Percentiles rank a stretch among this genome's conserved stretches.
Conservation (phyloP, 441 rosid species). For the Adansonia gregorii region DNA sequence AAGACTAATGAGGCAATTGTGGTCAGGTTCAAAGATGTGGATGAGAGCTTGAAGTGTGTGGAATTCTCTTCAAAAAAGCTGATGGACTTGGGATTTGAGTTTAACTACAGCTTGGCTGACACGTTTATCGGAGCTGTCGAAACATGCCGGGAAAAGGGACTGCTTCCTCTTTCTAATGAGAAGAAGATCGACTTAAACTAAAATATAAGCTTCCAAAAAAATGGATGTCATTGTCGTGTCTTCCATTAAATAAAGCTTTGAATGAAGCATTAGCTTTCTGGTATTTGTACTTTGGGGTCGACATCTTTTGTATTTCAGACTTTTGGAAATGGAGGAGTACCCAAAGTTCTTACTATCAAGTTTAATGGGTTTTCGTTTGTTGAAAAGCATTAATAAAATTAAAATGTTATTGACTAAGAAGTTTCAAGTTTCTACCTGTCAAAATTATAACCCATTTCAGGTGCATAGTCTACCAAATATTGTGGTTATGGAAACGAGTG, state of each 20-base stretch:
- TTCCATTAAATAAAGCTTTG: constrained; percentile 1
- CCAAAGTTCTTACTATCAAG: background rate
- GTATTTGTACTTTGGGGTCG: background rate
- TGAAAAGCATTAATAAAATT: background rate
- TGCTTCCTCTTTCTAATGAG: constrained; percentile 48
- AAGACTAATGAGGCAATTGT: background rate
- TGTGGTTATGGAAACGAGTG: background rate
- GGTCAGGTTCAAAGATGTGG: constrained; percentile 62
- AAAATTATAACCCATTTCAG: background rate
- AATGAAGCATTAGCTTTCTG: background rate
- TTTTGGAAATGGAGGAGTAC: background rate
- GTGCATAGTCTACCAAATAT: background rate
- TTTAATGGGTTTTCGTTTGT: background rate
- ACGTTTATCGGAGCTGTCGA: constrained; percentile 72
- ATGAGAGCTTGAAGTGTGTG: constrained; percentile 47
- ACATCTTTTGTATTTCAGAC: background rate
- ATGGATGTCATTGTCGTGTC: background rate
- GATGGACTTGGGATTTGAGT: constrained; percentile 67
- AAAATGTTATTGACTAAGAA: background rate
- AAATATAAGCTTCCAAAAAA: background rate
- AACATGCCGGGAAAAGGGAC: constrained; percentile 65
- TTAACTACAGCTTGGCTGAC: constrained; percentile 69
- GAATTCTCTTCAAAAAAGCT: constrained; percentile 70
- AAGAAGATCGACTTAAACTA: constrained; percentile 1
- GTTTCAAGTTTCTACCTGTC: background rate